Conservation (phyloP, 2,329 filamentous ascomycete species). For the Harringtonia aguacate region DNA sequence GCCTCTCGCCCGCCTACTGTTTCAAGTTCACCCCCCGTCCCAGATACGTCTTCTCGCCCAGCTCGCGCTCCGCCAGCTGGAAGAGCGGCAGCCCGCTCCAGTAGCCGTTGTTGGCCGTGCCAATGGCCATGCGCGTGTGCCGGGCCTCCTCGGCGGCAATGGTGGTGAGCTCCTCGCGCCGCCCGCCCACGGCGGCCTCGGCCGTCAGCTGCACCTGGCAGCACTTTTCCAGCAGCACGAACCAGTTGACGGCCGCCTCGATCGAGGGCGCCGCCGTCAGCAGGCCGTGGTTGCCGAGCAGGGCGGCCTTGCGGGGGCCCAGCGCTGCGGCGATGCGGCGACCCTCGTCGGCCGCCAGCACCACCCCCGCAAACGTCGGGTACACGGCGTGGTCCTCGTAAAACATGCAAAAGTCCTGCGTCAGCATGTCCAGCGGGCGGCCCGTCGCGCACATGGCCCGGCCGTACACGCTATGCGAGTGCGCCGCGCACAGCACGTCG, state of each 20-base stretch:
- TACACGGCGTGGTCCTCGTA: conserved; percentile 38
- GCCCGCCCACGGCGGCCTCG: conserved; percentile 48
- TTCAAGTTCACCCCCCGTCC: conserved; percentile 11
- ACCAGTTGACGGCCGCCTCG: conserved; percentile 43
- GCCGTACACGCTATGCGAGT: conserved; percentile 44
- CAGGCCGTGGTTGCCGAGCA: conserved; percentile 45
- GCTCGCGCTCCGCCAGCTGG: conserved; percentile 16
- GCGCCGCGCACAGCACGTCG: conserved; percentile 42
- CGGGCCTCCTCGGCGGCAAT: conserved; percentile 15
- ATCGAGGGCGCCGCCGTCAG: conserved; percentile 38
- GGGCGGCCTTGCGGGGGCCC: conserved; percentile 36
- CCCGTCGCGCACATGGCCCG: conserved; percentile 51
- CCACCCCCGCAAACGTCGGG: conserved; percentile 37
- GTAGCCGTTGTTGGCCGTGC: conserved; percentile 11
- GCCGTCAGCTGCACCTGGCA: conserved; percentile 39
- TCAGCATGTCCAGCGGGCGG: conserved; percentile 53
- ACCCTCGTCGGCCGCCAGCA: conserved; percentile 41
- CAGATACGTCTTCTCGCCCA: conserved; percentile 15
- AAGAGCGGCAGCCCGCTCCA: conserved; percentile 17
- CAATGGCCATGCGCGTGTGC: conserved; percentile 14
- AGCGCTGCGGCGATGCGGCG: conserved; percentile 34
- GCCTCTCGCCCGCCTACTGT: not conserved
- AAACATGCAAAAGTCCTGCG: conserved; percentile 51
- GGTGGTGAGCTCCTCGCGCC: conserved; percentile 29
- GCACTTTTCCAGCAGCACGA: conserved; percentile 37